These are phyloP conservation scores for Barbatosphaeria neglecta DNA, from an alignment of 495 filamentous ascomycete genomes.

Conservation along the genomic window DNA sequence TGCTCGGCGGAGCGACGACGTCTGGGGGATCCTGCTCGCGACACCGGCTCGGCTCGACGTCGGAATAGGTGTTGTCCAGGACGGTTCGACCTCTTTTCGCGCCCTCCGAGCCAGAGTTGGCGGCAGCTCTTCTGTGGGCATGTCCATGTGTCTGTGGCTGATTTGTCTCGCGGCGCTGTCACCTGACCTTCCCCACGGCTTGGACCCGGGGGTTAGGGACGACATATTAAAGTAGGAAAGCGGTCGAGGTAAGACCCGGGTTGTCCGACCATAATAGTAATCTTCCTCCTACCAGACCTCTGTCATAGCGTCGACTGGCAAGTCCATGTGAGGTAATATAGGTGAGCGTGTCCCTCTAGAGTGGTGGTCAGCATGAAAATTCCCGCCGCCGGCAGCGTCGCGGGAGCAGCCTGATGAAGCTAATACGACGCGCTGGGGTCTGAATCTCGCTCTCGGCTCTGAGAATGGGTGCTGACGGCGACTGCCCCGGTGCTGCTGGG, in stretches of 20 bases:
- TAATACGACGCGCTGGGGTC: neutral
- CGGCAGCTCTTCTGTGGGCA: conserved; percentile 4
- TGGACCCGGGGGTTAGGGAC: conserved; percentile 13
- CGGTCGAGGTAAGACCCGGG: conserved; percentile 5
- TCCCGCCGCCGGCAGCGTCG: conserved; percentile 5
- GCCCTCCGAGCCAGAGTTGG: neutral
- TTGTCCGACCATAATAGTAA: conserved; percentile 14
- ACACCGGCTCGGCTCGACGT: neutral
- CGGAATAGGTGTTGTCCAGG: neutral
- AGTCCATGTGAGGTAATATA: neutral
- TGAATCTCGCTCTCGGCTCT: conserved; percentile 5
- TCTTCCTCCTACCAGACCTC: conserved; percentile 3
- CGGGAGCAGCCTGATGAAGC: conserved; percentile 12
- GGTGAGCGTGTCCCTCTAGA: neutral
- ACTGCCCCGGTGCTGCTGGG: no score
- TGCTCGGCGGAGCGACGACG: neutral
- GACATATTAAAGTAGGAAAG: conserved; percentile 18
- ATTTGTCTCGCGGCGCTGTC: conserved; percentile 5
- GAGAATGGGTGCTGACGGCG: conserved; percentile 6
- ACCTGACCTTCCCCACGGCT: conserved; percentile 9
- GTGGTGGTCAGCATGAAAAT: conserved; percentile 10
- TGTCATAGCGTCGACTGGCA: neutral
- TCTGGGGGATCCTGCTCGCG: neutral
- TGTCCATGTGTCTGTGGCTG: conserved; percentile 3
- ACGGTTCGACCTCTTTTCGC: neutral